Conservation (phyloP, 202 grass and related monocot species). For the Setaria italica region DNA sequence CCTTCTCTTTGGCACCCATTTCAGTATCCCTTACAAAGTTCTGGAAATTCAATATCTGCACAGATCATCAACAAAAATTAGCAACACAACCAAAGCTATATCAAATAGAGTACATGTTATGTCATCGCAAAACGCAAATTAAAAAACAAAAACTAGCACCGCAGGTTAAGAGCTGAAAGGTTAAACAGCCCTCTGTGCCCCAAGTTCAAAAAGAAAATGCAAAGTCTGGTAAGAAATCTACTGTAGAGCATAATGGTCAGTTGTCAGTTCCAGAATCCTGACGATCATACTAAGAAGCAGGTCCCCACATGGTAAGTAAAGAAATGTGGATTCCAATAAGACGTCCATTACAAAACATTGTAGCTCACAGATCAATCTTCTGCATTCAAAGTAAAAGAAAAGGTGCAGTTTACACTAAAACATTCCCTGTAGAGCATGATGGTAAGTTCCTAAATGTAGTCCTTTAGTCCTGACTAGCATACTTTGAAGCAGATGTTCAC, state of each 20-base stretch:
- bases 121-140: neutral
- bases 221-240: conserved; percentile 1
- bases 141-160: neutral
- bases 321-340: conserved; percentile 8
- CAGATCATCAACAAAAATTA: conserved; percentile 21
- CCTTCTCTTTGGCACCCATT: conserved; percentile 92
- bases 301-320: neutral
- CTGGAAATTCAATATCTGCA: conserved; percentile 43
- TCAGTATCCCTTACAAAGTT: conserved; percentile 15
- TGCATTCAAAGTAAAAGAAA: neutral
- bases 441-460: no score
- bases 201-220: neutral
- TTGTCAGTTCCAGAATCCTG: neutral
- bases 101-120: neutral
- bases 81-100: conserved; percentile 20
- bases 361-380: conserved; percentile 18
- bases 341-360: neutral
- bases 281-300: neutral
- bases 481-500: neutral
- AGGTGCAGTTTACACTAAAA: neutral
- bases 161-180: conserved; percentile 30
- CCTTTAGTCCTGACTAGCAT: no score
- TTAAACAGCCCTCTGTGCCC: neutral
- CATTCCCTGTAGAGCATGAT: no score
- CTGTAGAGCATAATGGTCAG: conserved; percentile 1